Evolutionary conservation across 2,329 filamentous ascomycete species (phyloP).

Genomic region (Colletotrichum coccodes): DNA sequence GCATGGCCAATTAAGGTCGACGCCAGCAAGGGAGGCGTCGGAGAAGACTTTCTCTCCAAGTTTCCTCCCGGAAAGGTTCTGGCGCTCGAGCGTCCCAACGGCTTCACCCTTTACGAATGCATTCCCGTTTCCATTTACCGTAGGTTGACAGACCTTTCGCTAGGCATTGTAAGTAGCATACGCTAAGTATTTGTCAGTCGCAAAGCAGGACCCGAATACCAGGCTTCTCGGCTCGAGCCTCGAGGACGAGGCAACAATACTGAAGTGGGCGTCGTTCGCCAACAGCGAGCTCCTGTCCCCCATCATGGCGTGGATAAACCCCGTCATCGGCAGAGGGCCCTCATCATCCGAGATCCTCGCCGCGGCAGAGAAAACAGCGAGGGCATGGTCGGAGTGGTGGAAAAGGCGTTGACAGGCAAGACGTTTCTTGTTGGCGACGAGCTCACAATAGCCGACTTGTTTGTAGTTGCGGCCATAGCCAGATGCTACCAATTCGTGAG

Average conservation of each 20-base stretch:
- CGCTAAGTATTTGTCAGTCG: not conserved
- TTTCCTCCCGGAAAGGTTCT: conserved; percentile 22
- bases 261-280: conserved; percentile 24
- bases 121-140: conserved; percentile 20
- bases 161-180: no score
- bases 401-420: conserved; percentile 24
- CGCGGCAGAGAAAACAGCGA: conserved; percentile 22
- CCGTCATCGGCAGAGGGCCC: conserved; percentile 9
- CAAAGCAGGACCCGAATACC: conserved; percentile 22
- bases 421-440: conserved; percentile 21
- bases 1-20: conserved; percentile 27
- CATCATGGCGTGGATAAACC: conserved; percentile 27
- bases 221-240: conserved; percentile 20
- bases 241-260: conserved; percentile 18
- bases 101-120: conserved; percentile 15
- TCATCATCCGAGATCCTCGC: conserved; percentile 15
- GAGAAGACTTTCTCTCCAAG: conserved; percentile 13
- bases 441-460: conserved; percentile 21
- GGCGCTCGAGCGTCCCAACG: conserved; percentile 13
- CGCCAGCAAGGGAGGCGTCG: conserved; percentile 23
- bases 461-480: conserved; percentile 12
- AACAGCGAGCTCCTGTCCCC: conserved; percentile 24
- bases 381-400: conserved; percentile 23
- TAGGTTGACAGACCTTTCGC: not conserved
- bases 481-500: conserved; percentile 24